These are phyloP conservation scores for Nicotiana tabacum DNA, from an alignment of 257 asterid species.

Conservation along the genomic window DNA sequence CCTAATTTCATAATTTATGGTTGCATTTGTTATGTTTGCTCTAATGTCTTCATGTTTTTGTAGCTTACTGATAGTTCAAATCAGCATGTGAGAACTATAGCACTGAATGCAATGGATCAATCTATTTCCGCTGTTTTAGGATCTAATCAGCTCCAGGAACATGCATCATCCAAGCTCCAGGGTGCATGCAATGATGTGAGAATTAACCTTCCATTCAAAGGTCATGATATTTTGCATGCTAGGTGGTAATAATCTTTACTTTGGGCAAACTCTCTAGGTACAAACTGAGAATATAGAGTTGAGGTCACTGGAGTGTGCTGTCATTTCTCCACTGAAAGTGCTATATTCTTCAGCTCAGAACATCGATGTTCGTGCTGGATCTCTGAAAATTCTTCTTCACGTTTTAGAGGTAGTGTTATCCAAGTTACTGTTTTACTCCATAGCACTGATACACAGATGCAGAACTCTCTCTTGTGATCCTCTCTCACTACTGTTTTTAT, in stretches of 20 bases:
- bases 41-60: conserved; percentile 18
- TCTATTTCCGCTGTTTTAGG: conserved; percentile 92
- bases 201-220: conserved; percentile 13
- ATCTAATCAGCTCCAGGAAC: conserved; percentile 67
- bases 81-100: conserved; percentile 63
- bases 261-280: conserved; percentile 34
- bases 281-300: conserved; percentile 42
- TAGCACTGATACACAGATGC: background rate
- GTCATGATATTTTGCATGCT: conserved; percentile 11
- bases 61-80: conserved; percentile 89
- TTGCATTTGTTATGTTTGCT: conserved; percentile 10
- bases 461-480: background rate
- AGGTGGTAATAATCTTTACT: background rate
- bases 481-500: conserved; percentile 17
- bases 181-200: conserved; percentile 54
- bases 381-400: conserved; percentile 88
- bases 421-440: conserved; percentile 3
- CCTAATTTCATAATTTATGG: background rate
- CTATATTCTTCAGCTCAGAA: conserved; percentile 72
- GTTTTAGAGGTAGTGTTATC: conserved; percentile 69
- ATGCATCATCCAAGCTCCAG: conserved; percentile 29
- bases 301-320: conserved; percentile 79
- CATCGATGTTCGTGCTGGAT: conserved; percentile 76
- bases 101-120: conserved; percentile 89
- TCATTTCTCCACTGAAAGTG: conserved; percentile 68